These are phyloP conservation scores for Rhytidhysteron rufulum DNA, from an alignment of 2,329 filamentous ascomycete genomes.

Conservation along the genomic window DNA sequence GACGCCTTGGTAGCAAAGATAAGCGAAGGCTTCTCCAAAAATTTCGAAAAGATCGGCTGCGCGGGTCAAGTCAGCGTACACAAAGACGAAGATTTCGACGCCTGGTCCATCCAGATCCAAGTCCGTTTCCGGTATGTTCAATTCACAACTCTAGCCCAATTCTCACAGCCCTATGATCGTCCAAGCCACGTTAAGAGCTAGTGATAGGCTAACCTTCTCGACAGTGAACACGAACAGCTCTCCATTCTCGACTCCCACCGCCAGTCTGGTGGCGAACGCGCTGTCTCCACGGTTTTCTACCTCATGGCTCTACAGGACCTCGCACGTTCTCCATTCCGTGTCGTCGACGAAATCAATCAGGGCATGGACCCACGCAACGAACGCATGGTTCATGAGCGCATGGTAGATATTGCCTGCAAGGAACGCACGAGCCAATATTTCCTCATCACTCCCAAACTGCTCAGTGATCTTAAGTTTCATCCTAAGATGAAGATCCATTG, in stretches of 20 bases:
- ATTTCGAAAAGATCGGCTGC: slow-evolving; percentile 91
- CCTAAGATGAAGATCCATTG: slow-evolving; percentile 88
- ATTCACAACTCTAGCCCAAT: not conserved
- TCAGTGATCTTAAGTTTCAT: slow-evolving; percentile 81
- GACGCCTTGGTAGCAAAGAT: slow-evolving; percentile 76
- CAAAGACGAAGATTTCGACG: slow-evolving; percentile 88
- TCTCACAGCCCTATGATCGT: no score
- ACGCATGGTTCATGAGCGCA: slow-evolving; percentile 93
- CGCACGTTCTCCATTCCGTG: slow-evolving; percentile 90
- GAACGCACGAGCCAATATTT: slow-evolving; percentile 80
- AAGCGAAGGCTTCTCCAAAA: slow-evolving; percentile 86
- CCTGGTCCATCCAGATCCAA: slow-evolving; percentile 89
- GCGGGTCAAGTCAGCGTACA: slow-evolving; percentile 84
- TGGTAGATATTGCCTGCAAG: slow-evolving; percentile 94
- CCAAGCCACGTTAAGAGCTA: no score
- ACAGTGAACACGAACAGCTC: slow-evolving; percentile 66
- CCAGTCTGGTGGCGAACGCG: slow-evolving; percentile 92
- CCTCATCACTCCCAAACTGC: slow-evolving; percentile 92
- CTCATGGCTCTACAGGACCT: slow-evolving; percentile 96
- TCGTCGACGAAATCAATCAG: slow-evolving; percentile 99
- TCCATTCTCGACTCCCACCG: slow-evolving; percentile 86
- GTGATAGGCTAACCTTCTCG: no score
- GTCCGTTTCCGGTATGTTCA: slow-evolving; percentile 81
- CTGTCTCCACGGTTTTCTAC: slow-evolving; percentile 97
- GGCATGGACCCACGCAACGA: slow-evolving; percentile 99